Evolutionary conservation across 2,329 filamentous ascomycete genomes (phyloP).

Genomic region (Cryphonectria nitschkei): DNA sequence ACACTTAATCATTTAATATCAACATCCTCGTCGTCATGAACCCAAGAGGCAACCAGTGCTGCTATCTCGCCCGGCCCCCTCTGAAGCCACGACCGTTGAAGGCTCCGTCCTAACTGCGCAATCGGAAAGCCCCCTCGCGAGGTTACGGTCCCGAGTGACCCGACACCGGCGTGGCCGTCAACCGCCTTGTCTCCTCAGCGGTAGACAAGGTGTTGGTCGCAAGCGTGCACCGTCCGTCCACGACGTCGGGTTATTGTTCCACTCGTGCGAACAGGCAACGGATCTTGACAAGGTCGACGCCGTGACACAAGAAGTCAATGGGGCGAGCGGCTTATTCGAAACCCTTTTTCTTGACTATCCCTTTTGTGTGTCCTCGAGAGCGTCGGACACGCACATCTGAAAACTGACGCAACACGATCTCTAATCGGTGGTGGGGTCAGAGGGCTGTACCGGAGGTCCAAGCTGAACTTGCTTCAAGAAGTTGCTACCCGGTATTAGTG

Average conservation of each 20-base stretch:
- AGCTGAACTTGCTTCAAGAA: constrained; percentile 41
- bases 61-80: constrained; percentile 40
- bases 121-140: constrained; percentile 34
- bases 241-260: no score
- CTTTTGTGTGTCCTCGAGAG: constrained; percentile 39
- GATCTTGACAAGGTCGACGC: no score
- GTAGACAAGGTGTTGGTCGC: no score
- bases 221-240: no score
- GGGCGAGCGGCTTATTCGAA: constrained; percentile 31
- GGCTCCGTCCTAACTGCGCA: constrained; percentile 41
- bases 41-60: constrained; percentile 43
- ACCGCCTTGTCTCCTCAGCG: background rate
- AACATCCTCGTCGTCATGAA: constrained; percentile 43
- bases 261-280: no score
- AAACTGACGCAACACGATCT: constrained; percentile 43
- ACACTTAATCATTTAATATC: no score
- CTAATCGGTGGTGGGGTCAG: constrained; percentile 41
- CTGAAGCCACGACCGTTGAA: constrained; percentile 35
- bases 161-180: constrained; percentile 37
- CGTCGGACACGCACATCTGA: constrained; percentile 38
- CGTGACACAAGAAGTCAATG: no score
- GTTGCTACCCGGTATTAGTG: constrained; percentile 27
- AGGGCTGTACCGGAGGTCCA: constrained; percentile 38
- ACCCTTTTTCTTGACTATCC: constrained; percentile 34
- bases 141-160: constrained; percentile 37